phyloP scores from a whole-genome alignment of 495 filamentous ascomycete species.

The Aspergillus coremiiformis region DNA sequence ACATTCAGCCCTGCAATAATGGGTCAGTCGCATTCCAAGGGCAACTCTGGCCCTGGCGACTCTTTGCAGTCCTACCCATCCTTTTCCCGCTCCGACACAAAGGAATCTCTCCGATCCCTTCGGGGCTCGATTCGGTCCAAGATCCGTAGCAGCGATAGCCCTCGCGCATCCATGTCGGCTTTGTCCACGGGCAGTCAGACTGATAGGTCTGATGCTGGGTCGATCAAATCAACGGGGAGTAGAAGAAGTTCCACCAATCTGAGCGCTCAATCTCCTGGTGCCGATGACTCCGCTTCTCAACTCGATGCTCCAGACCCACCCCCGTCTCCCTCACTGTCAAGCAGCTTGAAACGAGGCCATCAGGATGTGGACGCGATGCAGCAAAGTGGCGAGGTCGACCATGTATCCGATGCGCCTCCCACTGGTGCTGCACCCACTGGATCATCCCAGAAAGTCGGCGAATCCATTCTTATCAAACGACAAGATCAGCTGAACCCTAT shows the following conservation, averaged over 20 bases:
- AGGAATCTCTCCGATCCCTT: slow-evolving; percentile 86
- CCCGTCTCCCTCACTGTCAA: slow-evolving; percentile 80
- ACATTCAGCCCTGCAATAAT: slow-evolving; percentile 47
- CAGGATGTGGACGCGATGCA: slow-evolving; percentile 75
- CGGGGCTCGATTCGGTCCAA: slow-evolving; percentile 66
- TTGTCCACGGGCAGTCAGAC: slow-evolving; percentile 49
- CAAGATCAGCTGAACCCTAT: slow-evolving; percentile 63
- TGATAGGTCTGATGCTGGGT: slow-evolving; percentile 70
- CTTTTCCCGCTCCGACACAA: slow-evolving; percentile 88
- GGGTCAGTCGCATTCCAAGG: slow-evolving; percentile 91
- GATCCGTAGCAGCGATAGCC: slow-evolving; percentile 66
- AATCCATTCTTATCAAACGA: slow-evolving; percentile 68
- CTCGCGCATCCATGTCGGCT: slow-evolving; percentile 60
- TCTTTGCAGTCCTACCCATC: slow-evolving; percentile 76
- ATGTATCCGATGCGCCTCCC: slow-evolving; percentile 89
- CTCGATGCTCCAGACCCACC: slow-evolving; percentile 62
- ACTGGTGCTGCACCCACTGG: slow-evolving; percentile 37
- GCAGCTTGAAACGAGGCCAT: slow-evolving; percentile 66
- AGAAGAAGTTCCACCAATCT: slow-evolving; percentile 36
- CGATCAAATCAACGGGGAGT: slow-evolving; percentile 60
- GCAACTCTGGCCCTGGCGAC: slow-evolving; percentile 49
- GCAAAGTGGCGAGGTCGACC: slow-evolving; percentile 83
- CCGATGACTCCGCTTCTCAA: slow-evolving; percentile 30
- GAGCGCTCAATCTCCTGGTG: slow-evolving; percentile 28
- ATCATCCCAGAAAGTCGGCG: slow-evolving; percentile 45